Percentiles rank a stretch among this genome's conserved stretches.
Conservation (phyloP, 257 asterid genomes). For the Knoxia roxburghii region DNA sequence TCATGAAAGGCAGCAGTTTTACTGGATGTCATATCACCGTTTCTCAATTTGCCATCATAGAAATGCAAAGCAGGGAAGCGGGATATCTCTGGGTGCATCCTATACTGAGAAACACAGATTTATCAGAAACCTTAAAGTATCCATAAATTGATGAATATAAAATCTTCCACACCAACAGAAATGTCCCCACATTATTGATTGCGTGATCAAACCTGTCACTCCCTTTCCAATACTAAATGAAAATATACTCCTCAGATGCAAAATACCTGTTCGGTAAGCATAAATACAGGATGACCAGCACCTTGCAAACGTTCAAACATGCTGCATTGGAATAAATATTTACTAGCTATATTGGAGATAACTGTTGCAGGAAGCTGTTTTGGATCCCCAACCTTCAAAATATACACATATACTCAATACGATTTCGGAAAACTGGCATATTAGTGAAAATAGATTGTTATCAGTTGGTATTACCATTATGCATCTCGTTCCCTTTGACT, state of each 20-base stretch:
- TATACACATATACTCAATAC: constrained; percentile 18
- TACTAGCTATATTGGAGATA: constrained; percentile 86
- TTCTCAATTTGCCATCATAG: constrained; percentile 86
- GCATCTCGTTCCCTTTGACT: constrained; percentile 84
- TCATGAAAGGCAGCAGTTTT: constrained; percentile 77
- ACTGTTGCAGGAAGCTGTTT: constrained; percentile 99
- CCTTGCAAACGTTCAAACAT: constrained; percentile 97
- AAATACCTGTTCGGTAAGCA: constrained; percentile 88
- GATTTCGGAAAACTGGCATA: not conserved
- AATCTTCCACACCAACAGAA: not conserved
- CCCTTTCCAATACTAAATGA: not conserved
- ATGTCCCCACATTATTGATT: not conserved
- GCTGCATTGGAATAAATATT: constrained; percentile 86
- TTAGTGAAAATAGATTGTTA: not conserved
- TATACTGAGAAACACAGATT: constrained; percentile 46
- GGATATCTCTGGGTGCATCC: constrained; percentile 99
- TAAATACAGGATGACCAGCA: constrained; percentile 95
- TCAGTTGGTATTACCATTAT: constrained; percentile 62
- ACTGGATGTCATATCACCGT: constrained; percentile 60
- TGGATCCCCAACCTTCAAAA: constrained; percentile 91
- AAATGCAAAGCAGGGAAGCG: constrained; percentile 87
- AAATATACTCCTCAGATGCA: not conserved
- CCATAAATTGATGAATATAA: not conserved
- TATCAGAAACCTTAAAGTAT: not conserved
- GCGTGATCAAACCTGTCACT: not conserved